These are phyloP conservation scores for Monosporascus sp. DNA, from an alignment of 2,329 filamentous ascomycete species.

Conservation along the genomic window DNA sequence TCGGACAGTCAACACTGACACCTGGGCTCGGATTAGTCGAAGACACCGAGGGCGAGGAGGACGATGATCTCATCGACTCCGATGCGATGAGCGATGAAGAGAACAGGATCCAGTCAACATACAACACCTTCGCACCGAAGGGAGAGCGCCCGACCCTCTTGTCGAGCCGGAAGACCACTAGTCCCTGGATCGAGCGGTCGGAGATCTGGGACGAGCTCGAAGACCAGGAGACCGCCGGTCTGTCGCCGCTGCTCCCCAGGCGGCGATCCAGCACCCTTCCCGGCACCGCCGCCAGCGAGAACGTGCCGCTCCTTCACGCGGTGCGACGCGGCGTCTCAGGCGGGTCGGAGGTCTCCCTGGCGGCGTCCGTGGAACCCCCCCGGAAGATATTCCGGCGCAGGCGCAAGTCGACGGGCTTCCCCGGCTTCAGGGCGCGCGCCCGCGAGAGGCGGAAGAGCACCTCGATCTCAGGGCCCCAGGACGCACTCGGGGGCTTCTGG, in stretches of 20 bases:
- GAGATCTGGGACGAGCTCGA: slow-evolving; percentile 88
- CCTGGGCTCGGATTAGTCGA: slow-evolving; percentile 80
- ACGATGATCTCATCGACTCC: slow-evolving; percentile 48
- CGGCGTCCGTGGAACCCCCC: slow-evolving; percentile 16
- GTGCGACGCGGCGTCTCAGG: slow-evolving; percentile 24
- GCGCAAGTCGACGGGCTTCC: slow-evolving; percentile 57
- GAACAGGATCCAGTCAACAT: slow-evolving; percentile 30
- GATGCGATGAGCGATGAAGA: slow-evolving; percentile 40
- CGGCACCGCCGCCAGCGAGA: slow-evolving; percentile 26
- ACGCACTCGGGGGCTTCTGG: slow-evolving; percentile 46
- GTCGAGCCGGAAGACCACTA: slow-evolving; percentile 42
- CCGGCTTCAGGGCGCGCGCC: slow-evolving; percentile 51
- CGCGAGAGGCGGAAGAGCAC: slow-evolving; percentile 32
- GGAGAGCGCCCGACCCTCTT: slow-evolving; percentile 33
- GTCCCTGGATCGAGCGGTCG: slow-evolving; percentile 59
- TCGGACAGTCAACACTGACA: slow-evolving; percentile 64
- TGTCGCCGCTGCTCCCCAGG: slow-evolving; percentile 29
- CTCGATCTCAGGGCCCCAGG: slow-evolving; percentile 35
- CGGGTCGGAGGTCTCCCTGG: slow-evolving; percentile 20
- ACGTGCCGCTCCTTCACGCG: slow-evolving; percentile 3
- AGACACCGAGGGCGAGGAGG: slow-evolving; percentile 57
- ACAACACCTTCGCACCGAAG: slow-evolving; percentile 42
- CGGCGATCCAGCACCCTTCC: slow-evolving; percentile 46
- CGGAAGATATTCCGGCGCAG: slow-evolving; percentile 35
- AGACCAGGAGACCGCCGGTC: slow-evolving; percentile 53